Conservation (phyloP, 192 early-diverging fungal species). For the Mortierella antarctica region DNA sequence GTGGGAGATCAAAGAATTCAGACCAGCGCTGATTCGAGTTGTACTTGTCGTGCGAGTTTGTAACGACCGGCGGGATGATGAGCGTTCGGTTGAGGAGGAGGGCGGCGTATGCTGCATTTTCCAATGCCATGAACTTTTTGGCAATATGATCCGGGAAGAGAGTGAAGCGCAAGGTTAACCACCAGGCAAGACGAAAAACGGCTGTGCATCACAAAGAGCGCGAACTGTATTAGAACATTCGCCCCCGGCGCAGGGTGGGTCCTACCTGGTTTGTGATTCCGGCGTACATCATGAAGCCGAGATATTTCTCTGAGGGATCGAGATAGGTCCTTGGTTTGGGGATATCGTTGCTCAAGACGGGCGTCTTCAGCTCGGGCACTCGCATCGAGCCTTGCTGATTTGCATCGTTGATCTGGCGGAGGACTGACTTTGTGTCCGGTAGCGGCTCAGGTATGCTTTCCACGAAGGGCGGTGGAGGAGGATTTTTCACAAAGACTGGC, state of each 20-base stretch:
- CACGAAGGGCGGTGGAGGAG: neutral
- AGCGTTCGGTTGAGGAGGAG: conserved; percentile 34
- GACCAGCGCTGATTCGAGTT: conserved; percentile 46
- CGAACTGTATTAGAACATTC: neutral
- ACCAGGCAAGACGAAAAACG: neutral
- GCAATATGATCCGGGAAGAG: neutral
- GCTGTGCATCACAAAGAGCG: neutral
- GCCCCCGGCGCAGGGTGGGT: neutral
- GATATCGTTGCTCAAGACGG: neutral
- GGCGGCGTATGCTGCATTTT: conserved; percentile 42
- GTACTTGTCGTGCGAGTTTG: conserved; percentile 33
- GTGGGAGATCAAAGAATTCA: conserved; percentile 25
- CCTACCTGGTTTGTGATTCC: conserved; percentile 48
- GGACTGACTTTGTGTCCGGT: conserved; percentile 5
- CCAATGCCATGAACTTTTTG: conserved; percentile 39
- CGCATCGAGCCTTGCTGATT: neutral
- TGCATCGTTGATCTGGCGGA: neutral
- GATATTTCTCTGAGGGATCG: conserved; percentile 7
- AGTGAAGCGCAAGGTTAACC: neutral
- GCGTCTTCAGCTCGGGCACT: neutral
- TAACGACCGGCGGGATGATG: conserved; percentile 41
- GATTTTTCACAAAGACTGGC: neutral
- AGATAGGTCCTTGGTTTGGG: conserved; percentile 14
- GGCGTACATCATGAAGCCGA: conserved; percentile 32
- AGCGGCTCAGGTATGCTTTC: neutral